phyloP scores from a whole-genome alignment of 805 yeast species.

The Saccharomycopsis sp. region DNA sequence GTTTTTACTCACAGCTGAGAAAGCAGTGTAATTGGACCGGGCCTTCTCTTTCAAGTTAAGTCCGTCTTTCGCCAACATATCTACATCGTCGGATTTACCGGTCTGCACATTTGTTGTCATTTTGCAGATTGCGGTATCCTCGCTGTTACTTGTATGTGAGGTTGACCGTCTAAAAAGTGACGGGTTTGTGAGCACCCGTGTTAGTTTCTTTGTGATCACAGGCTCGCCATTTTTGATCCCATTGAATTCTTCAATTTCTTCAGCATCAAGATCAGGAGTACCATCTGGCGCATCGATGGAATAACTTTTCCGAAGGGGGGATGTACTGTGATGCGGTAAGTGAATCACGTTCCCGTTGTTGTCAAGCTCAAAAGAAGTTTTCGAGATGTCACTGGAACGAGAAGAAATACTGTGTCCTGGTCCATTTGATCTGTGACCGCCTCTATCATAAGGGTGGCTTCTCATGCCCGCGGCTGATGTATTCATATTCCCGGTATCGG shows the following conservation, averaged over 20 bases:
- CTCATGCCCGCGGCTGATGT: neutral
- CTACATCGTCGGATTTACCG: neutral
- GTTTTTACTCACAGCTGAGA: neutral
- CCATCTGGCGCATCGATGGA: neutral
- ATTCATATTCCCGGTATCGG: neutral
- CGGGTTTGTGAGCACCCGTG: neutral
- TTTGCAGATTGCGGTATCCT: neutral
- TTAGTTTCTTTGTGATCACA: neutral
- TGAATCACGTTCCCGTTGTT: neutral
- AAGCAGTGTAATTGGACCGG: neutral
- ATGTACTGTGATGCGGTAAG: neutral
- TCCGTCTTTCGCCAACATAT: constrained; percentile 1
- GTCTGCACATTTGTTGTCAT: neutral
- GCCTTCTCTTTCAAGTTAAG: neutral
- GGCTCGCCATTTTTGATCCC: constrained; percentile 1
- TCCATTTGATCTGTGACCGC: too few species aligned
- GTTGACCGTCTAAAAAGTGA: neutral
- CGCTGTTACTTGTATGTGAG: neutral
- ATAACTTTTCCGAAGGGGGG: neutral
- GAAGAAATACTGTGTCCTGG: neutral
- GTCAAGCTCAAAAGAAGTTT: neutral
- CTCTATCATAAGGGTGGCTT: neutral
- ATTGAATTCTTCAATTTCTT: constrained; percentile 2
- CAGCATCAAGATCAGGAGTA: neutral
- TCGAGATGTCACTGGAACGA: neutral